Evolutionary conservation across 768 basidiomycete genomes (phyloP).

Genomic region (Royoungia palumana): DNA sequence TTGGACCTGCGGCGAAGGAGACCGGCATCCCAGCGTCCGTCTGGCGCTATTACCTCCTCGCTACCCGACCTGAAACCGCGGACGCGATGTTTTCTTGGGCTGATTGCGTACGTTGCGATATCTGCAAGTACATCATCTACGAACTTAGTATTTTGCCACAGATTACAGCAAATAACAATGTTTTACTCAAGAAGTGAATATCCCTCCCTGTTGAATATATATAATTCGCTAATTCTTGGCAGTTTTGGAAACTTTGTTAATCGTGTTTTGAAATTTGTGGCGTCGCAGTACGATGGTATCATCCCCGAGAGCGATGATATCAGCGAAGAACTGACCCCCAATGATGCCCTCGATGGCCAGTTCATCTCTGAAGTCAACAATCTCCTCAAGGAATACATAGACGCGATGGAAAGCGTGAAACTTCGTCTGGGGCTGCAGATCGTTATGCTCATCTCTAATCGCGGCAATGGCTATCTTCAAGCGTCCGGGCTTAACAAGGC

Average conservation of each 20-base stretch:
- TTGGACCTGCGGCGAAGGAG: constrained; percentile 90
- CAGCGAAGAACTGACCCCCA: constrained; percentile 65
- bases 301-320: constrained; percentile 77
- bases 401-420: constrained; percentile 89
- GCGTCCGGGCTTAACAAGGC: constrained; percentile 88
- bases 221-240: neutral
- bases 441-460: constrained; percentile 84
- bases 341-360: constrained; percentile 62
- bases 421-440: constrained; percentile 83
- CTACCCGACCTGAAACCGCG: constrained; percentile 87
- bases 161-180: constrained; percentile 90
- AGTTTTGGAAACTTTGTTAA: constrained; percentile 99
- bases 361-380: constrained; percentile 81
- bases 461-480: constrained; percentile 94
- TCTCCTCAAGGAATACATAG: constrained; percentile 74
- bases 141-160: constrained; percentile 29
- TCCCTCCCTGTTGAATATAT: neutral
- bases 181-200: constrained; percentile 86
- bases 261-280: constrained; percentile 87
- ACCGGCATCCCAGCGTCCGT: constrained; percentile 92
- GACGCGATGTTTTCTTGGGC: constrained; percentile 98
- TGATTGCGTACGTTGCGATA: constrained; percentile 65
- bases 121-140: neutral
- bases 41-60: constrained; percentile 95
- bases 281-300: constrained; percentile 74